Conservation (phyloP, 352 stramenopile genomes). For the Globisporangium emineosum region DNA sequence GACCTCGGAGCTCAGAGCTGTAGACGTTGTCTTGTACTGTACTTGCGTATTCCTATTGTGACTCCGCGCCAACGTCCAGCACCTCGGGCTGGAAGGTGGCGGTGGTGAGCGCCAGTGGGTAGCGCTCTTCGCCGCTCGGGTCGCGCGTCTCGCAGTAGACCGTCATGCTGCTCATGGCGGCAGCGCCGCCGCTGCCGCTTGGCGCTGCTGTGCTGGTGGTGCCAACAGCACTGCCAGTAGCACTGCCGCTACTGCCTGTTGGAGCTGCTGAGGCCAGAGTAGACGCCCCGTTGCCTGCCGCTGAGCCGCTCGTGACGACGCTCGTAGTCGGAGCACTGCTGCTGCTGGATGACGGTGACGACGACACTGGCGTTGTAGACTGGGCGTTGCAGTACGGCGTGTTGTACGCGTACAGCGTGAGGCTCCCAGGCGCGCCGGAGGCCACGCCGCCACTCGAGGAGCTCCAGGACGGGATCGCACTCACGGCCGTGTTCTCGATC, state of each 20-base stretch:
- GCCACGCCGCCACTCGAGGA: neutral
- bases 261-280: neutral
- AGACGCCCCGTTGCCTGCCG: too few relatives aligned
- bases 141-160: constrained; percentile 27
- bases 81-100: constrained; percentile 13
- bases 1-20: neutral
- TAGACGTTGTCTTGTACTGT: neutral
- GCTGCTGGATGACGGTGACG: neutral
- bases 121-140: constrained; percentile 24
- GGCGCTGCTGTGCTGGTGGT: neutral
- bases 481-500: constrained; percentile 29
- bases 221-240: neutral
- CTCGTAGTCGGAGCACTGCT: neutral
- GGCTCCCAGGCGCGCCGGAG: neutral
- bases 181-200: neutral
- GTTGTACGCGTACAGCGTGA: constrained; percentile 32
- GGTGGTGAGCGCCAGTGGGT: constrained; percentile 26
- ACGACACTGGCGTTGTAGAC: neutral
- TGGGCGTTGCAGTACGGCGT: constrained; percentile 24
- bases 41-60: neutral
- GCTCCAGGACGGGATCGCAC: constrained; percentile 17
- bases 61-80: neutral
- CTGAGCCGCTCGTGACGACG: neutral
- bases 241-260: neutral
- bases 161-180: neutral